A percentile compares a stretch with the other conserved stretches of the same genome.
These are phyloP conservation scores for Penicillium freii DNA, from an alignment of 2,329 filamentous ascomycete genomes.

Conservation along the genomic window DNA sequence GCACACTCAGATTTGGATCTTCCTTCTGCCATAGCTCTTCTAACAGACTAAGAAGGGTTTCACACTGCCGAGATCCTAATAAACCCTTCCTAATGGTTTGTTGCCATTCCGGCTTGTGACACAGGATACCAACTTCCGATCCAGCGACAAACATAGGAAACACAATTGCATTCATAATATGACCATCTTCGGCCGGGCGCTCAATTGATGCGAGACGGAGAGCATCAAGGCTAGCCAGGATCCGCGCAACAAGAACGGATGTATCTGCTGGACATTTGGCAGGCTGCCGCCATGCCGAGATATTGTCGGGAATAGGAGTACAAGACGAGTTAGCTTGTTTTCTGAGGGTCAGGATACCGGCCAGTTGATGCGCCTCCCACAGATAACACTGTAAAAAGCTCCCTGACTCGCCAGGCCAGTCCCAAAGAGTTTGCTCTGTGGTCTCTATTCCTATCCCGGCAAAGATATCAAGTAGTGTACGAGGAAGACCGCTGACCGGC, in stretches of 20 bases:
- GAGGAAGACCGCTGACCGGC: slow-evolving; percentile 30
- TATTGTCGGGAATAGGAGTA: neutral
- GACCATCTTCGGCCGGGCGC: slow-evolving; percentile 14
- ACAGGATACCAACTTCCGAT: slow-evolving; percentile 15
- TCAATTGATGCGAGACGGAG: slow-evolving; percentile 22
- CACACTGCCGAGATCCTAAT: slow-evolving; percentile 9
- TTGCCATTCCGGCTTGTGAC: slow-evolving; percentile 18
- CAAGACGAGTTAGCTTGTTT: neutral
- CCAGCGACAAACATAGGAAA: slow-evolving; percentile 28
- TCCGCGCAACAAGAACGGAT: slow-evolving; percentile 20
- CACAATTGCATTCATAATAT: slow-evolving; percentile 27
- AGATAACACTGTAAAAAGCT: slow-evolving; percentile 30
- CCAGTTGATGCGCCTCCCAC: slow-evolving; percentile 32
- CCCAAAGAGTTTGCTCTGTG: slow-evolving; percentile 30
- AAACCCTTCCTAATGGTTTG: slow-evolving; percentile 15
- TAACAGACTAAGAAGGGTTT: slow-evolving; percentile 19
- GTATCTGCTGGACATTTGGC: slow-evolving; percentile 12
- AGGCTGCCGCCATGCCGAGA: slow-evolving; percentile 6
- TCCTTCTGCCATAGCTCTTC: slow-evolving; percentile 27
- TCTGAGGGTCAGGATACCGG: slow-evolving; percentile 28
- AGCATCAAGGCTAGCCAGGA: slow-evolving; percentile 29
- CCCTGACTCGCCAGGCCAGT: slow-evolving; percentile 29
- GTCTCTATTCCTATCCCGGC: slow-evolving; percentile 25
- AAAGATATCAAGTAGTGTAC: slow-evolving; percentile 29
- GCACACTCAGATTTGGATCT: slow-evolving; percentile 15